A percentile compares a stretch with the other conserved stretches of the same genome.
These are phyloP conservation scores for Podila verticillata DNA, from an alignment of 192 early-diverging fungal species.

Conservation along the genomic window DNA sequence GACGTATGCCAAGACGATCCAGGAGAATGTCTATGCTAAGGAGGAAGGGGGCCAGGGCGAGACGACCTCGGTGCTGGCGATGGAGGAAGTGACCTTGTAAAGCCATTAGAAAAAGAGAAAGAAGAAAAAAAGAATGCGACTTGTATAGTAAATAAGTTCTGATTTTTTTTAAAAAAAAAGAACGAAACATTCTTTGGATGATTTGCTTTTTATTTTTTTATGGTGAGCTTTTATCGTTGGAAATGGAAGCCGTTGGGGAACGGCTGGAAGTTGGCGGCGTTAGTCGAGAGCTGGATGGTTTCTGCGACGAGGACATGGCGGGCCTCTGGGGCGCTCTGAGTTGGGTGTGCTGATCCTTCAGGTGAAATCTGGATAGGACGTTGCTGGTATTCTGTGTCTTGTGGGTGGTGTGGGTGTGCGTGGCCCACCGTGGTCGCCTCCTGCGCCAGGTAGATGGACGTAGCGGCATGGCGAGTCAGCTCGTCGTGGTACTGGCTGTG, in stretches of 20 bases:
- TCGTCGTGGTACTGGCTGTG: background rate
- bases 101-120: too few relatives aligned
- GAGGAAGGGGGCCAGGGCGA: too few relatives aligned
- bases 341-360: background rate
- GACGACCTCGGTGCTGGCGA: too few relatives aligned
- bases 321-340: background rate
- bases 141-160: too few relatives aligned
- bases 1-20: background rate
- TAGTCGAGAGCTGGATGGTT: slow-evolving; percentile 38
- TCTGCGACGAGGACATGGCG: slow-evolving; percentile 30
- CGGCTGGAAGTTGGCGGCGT: slow-evolving; percentile 34
- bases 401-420: background rate
- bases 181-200: too few relatives aligned
- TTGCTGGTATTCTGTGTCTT: background rate
- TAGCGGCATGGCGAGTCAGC: background rate
- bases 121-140: too few relatives aligned
- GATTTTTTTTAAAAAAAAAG: too few relatives aligned
- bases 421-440: slow-evolving; percentile 2
- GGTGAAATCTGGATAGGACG: background rate
- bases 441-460: background rate
- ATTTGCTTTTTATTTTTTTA: too few relatives aligned
- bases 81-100: too few relatives aligned
- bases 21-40: background rate
- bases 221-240: slow-evolving; percentile 20
- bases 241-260: slow-evolving; percentile 36